phyloP scores from a whole-genome alignment of 352 stramenopile species.

The Plasmopara viticola region DNA sequence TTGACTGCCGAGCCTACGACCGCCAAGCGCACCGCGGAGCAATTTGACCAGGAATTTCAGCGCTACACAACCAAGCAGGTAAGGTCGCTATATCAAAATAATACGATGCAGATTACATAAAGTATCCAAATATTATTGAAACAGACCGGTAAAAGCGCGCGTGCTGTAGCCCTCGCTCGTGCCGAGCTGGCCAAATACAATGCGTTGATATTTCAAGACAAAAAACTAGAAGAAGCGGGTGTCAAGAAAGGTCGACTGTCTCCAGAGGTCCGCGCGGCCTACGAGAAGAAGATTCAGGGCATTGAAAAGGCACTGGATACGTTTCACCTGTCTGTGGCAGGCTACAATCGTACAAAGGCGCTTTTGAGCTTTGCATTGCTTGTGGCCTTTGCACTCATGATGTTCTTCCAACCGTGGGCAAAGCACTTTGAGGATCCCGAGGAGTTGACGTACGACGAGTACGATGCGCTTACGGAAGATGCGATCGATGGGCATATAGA shows the following conservation, averaged over 20 bases:
- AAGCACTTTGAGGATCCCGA: slow-evolving; percentile 28
- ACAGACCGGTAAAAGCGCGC: slow-evolving; percentile 56
- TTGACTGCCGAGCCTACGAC: slow-evolving; percentile 14
- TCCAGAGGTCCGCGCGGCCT: background rate
- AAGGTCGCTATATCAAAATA: background rate
- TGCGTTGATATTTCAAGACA: slow-evolving; percentile 27
- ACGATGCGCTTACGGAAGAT: slow-evolving; percentile 21
- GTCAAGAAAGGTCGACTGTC: background rate
- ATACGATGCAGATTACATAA: background rate
- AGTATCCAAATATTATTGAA: background rate
- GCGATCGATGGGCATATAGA: slow-evolving; percentile 14
- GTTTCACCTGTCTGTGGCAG: slow-evolving; percentile 71
- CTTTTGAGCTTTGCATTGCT: slow-evolving; percentile 41
- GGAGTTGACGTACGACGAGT: slow-evolving; percentile 26
- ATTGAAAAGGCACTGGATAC: slow-evolving; percentile 67
- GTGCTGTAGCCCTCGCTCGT: slow-evolving; percentile 69
- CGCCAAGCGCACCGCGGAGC: slow-evolving; percentile 44
- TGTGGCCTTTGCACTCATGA: slow-evolving; percentile 54
- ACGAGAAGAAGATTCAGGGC: slow-evolving; percentile 51
- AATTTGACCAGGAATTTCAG: slow-evolving; percentile 85
- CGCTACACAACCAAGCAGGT: slow-evolving; percentile 83
- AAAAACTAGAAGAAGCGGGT: slow-evolving; percentile 13
- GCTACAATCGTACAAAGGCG: slow-evolving; percentile 76
- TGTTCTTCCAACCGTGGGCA: slow-evolving; percentile 73
- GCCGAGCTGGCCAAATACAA: slow-evolving; percentile 77